Conservation (phyloP, 257 asterid genomes). For the Anisodus acutangulus region DNA sequence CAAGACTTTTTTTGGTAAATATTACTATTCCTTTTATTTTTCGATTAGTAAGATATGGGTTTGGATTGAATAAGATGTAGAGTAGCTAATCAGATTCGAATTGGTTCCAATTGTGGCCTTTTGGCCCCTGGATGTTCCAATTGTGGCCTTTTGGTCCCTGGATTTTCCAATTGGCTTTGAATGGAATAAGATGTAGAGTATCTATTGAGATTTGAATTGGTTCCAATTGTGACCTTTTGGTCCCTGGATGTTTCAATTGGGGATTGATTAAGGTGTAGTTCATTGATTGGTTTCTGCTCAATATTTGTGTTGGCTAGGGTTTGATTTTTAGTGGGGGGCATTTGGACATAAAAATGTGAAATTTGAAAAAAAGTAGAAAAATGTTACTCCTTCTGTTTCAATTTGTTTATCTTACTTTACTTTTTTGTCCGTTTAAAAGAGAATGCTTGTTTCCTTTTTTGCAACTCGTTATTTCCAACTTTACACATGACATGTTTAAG, state of each 20-base stretch:
- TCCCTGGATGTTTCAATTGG: neutral
- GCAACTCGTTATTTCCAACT: too few species aligned
- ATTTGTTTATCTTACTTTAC: too few species aligned
- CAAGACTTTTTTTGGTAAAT: slow-evolving; percentile 95
- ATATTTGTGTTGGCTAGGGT: neutral
- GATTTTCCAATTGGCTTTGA: neutral
- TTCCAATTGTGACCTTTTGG: neutral
- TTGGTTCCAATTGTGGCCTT: neutral
- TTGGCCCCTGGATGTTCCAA: neutral
- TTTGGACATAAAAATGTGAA: too few species aligned
- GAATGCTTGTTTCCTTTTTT: too few species aligned
- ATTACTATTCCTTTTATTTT: neutral
- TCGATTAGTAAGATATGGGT: neutral
- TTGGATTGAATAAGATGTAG: neutral
- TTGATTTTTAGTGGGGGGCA: neutral
- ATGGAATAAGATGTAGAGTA: neutral
- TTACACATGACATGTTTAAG: too few species aligned
- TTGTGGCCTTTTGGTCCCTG: neutral
- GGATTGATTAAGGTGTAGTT: neutral
- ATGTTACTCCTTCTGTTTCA: too few species aligned
- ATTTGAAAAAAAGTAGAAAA: too few species aligned
- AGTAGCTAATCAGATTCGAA: neutral
- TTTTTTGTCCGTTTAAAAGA: too few species aligned
- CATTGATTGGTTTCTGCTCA: neutral
- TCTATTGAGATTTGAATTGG: neutral